Base-by-base conservation (phyloP, 768 basidiomycete species). In the Rubroboletus satanas region DNA sequence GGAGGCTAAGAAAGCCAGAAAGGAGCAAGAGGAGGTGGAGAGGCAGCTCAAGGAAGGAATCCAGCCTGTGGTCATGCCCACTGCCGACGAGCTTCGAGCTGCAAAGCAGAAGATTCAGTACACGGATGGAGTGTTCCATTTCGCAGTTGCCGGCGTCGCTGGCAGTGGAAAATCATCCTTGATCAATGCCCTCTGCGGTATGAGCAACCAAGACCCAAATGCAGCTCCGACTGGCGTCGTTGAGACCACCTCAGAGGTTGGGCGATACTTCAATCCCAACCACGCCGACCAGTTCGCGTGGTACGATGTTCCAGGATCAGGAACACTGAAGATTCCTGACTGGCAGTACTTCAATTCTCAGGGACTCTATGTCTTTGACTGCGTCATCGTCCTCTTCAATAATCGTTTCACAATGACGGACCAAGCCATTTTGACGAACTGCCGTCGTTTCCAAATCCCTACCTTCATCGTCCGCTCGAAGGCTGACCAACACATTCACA, bases 261-360 rank as follows among this genome's bases (percentile, higher is more conserved):
- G 55, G 1, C 62, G 73, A 37, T 75, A 72, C 45, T 54, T 58
- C 21, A 64, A 74, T 45, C 59, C 65, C 17, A 65, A 52, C 18
- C 53, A 64, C 7, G 43, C 58, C 0, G 55, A 62, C 52, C 64
- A 59, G 18, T 62, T 69, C 41, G 63, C 65, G 18, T 75, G 74
- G 74, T 75, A 71, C 47, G 73, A 75, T 36, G 53, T 75, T 28
- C 74, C 73, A 0, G 74, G 74, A 15, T 73, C 73, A 9, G 72
- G 70, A 7, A 75, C 74, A 2, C 51, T 69, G n/a, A 65, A 60
- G 37, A 58, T 73, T 45, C 65, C 70, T 18, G 71, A 71, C 49
- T 74, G 71, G 71, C 65, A 72, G 36, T 75, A 75, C 54, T 74
- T 75, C 56, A 73, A 73, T 33, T 63, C 68, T 11, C 70, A 74